A percentile compares a stretch with the other conserved stretches of the same genome.
Evolutionary conservation across 768 basidiomycete species (phyloP).

Genomic region (Suillus americanus): DNA sequence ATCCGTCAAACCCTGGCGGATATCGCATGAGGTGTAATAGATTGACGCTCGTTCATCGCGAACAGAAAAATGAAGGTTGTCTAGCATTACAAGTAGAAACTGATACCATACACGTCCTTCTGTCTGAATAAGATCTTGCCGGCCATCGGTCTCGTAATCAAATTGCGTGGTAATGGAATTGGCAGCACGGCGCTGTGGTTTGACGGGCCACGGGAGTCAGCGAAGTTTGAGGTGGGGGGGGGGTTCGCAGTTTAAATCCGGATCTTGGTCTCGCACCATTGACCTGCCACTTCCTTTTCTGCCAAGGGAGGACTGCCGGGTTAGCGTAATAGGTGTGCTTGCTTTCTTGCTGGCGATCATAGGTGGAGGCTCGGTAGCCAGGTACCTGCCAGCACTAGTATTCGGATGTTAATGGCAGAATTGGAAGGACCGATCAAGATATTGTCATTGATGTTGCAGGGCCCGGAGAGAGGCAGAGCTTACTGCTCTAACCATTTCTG

Average conservation of each 20-base stretch:
- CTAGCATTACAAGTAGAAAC: too few relatives aligned
- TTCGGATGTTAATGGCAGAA: conserved; percentile 1
- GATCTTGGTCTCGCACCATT: conserved; percentile 66
- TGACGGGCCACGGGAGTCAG: conserved; percentile 76
- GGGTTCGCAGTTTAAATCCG: conserved; percentile 62
- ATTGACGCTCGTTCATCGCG: too few relatives aligned
- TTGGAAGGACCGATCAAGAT: neutral
- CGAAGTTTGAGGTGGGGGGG: conserved; percentile 62
- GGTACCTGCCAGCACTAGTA: conserved; percentile 2
- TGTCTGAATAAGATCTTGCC: too few relatives aligned
- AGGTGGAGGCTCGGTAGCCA: conserved; percentile 23
- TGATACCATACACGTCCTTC: too few relatives aligned
- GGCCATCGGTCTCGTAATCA: too few relatives aligned
- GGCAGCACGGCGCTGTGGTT: conserved; percentile 75
- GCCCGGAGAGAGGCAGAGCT: conserved; percentile 9
- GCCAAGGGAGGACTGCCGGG: conserved; percentile 49
- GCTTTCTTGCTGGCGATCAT: conserved; percentile 28
- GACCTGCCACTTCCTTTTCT: conserved; percentile 56
- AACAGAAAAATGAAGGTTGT: too few relatives aligned
- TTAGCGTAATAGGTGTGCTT: conserved; percentile 34
- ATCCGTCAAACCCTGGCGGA: too few relatives aligned
- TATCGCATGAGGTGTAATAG: too few relatives aligned
- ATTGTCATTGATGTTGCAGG: conserved; percentile 9
- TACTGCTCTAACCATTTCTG: conserved; percentile 9
- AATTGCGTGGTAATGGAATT: conserved; percentile 64